A percentile compares a stretch with the other conserved stretches of the same genome.
These are phyloP conservation scores for Aristolochia contorta DNA, from an alignment of 164 flowering plant genomes.

Conservation along the genomic window DNA sequence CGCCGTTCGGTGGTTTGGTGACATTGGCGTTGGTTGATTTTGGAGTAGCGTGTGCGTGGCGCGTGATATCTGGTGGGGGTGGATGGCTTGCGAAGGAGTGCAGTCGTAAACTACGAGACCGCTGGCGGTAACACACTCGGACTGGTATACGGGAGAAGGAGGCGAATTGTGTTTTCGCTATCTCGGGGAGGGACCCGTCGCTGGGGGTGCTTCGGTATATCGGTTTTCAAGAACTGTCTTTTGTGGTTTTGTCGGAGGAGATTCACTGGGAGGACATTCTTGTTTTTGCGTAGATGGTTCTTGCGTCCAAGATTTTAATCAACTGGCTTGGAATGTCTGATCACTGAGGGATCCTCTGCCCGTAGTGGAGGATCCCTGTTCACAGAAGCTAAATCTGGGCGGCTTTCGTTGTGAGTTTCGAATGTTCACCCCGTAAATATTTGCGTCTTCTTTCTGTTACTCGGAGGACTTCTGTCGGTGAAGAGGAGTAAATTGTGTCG, in stretches of 20 bases:
- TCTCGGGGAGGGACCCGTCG: not conserved
- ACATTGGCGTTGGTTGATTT: not conserved
- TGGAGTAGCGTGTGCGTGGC: no score
- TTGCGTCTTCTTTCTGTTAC: not conserved
- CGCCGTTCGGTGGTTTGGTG: not conserved
- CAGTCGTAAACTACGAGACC: not conserved
- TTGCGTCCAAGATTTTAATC: slow-evolving; percentile 12
- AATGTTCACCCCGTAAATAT: slow-evolving; percentile 1
- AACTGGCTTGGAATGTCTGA: slow-evolving; percentile 28
- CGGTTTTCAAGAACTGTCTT: not conserved
- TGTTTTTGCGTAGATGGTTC: not conserved
- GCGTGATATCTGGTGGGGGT: not conserved
- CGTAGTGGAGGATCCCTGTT: slow-evolving; percentile 51
- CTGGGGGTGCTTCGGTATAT: not conserved
- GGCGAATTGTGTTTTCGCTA: not conserved
- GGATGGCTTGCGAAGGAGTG: not conserved
- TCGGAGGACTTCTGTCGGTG: not conserved
- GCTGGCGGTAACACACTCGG: not conserved
- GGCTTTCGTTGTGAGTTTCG: slow-evolving; percentile 1
- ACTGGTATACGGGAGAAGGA: not conserved
- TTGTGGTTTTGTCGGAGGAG: not conserved
- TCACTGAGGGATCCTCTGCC: slow-evolving; percentile 46
- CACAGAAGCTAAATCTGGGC: slow-evolving; percentile 5
- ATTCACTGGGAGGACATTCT: not conserved
- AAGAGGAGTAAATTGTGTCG: not conserved